These are phyloP conservation scores for Cyberlindnera misumaiensis DNA, from an alignment of 805 yeast species.

Conservation along the genomic window DNA sequence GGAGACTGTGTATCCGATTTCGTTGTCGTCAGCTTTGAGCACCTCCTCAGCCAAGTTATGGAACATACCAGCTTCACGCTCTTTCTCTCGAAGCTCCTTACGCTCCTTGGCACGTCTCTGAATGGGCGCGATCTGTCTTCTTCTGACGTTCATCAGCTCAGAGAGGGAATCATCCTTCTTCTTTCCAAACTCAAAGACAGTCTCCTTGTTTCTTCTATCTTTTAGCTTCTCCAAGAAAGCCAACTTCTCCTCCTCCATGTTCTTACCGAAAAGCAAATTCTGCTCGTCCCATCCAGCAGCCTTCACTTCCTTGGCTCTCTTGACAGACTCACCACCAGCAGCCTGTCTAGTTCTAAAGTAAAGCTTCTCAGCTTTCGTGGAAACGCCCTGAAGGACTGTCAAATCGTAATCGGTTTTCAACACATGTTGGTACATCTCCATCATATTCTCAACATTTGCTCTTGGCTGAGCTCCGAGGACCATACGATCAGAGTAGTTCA, in stretches of 20 bases:
- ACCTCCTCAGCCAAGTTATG: constrained; percentile 73
- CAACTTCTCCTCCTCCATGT: constrained; percentile 66
- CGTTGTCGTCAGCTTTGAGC: constrained; percentile 41
- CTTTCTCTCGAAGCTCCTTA: constrained; percentile 59
- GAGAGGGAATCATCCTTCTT: constrained; percentile 56
- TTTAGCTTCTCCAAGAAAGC: constrained; percentile 64
- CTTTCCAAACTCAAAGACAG: constrained; percentile 86
- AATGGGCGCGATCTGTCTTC: constrained; percentile 83
- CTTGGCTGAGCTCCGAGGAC: constrained; percentile 84
- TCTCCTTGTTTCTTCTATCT: constrained; percentile 70
- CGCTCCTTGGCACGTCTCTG: constrained; percentile 73
- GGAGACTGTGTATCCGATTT: constrained; percentile 41
- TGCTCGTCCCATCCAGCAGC: constrained; percentile 84
- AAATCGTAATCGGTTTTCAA: constrained; percentile 64
- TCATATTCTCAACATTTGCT: constrained; percentile 55
- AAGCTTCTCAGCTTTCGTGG: constrained; percentile 81
- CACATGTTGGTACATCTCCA: constrained; percentile 63
- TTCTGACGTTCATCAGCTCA: constrained; percentile 77
- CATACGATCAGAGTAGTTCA: constrained; percentile 67
- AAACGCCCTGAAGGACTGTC: constrained; percentile 55
- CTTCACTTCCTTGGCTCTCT: constrained; percentile 73
- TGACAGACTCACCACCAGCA: constrained; percentile 82
- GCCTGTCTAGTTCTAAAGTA: constrained; percentile 80
- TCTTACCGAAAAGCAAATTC: constrained; percentile 71
- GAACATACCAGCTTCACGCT: constrained; percentile 66